Conservation (phyloP, 2,329 filamentous ascomycete genomes). For the Diaporthe citriasiana region DNA sequence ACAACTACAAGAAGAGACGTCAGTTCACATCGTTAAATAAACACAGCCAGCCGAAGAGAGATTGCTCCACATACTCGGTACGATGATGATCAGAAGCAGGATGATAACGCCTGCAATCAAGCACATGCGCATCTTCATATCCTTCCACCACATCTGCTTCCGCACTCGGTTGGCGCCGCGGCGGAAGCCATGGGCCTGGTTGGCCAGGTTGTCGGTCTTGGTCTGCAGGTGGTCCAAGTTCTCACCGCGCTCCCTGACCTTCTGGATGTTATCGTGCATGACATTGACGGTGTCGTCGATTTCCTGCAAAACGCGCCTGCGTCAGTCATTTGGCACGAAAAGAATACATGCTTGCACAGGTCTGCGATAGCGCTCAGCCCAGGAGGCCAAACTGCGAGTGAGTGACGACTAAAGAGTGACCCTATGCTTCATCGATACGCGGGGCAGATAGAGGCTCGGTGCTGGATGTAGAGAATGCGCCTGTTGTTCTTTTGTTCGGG, state of each 20-base stretch:
- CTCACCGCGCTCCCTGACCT: slow-evolving; percentile 93
- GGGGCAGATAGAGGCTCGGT: not conserved
- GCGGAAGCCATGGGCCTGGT: slow-evolving; percentile 94
- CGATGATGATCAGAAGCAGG: slow-evolving; percentile 92
- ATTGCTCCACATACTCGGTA: slow-evolving; percentile 80
- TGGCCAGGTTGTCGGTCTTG: slow-evolving; percentile 94
- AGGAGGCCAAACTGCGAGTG: not conserved
- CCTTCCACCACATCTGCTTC: slow-evolving; percentile 99
- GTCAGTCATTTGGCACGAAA: slow-evolving; percentile 26
- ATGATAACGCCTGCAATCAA: slow-evolving; percentile 92
- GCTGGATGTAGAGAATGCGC: not conserved
- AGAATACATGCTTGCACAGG: not conserved
- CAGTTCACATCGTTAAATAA: not conserved
- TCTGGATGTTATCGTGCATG: slow-evolving; percentile 98
- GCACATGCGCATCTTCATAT: slow-evolving; percentile 99
- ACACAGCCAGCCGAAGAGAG: not conserved
- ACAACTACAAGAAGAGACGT: slow-evolving; percentile 41
- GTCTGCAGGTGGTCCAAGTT: slow-evolving; percentile 89
- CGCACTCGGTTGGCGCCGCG: slow-evolving; percentile 95
- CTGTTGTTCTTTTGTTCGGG: not conserved
- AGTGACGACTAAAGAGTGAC: not conserved
- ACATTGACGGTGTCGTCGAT: slow-evolving; percentile 95
- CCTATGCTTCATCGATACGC: not conserved
- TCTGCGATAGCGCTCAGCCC: not conserved
- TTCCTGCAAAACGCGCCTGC: slow-evolving; percentile 73